Conservation (phyloP, 257 asterid genomes). For the Ilex asprella region DNA sequence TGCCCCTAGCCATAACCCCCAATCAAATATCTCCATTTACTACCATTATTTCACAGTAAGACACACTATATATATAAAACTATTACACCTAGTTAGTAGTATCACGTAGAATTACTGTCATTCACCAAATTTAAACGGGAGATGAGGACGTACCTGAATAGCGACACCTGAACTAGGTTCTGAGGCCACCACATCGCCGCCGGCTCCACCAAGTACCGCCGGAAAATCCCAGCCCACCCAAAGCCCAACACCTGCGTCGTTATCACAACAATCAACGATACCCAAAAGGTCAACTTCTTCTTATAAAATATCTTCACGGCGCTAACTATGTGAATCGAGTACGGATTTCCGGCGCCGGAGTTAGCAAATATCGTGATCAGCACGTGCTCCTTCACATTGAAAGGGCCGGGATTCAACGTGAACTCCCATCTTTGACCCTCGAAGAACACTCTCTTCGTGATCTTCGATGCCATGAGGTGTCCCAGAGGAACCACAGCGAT, state of each 20-base stretch:
- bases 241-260: conserved; percentile 18
- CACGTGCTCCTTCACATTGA: conserved; percentile 12
- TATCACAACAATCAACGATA: conserved; percentile 4
- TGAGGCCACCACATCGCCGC: conserved; percentile 20
- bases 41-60: too few relatives aligned
- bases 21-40: too few relatives aligned
- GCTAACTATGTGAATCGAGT: conserved; percentile 8
- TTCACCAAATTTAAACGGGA: too few relatives aligned
- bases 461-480: conserved; percentile 3
- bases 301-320: conserved; percentile 11
- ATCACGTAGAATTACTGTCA: too few relatives aligned
- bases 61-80: too few relatives aligned
- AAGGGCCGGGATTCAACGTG: conserved; percentile 6
- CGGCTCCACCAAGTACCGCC: conserved; percentile 15
- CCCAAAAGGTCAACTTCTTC: conserved; percentile 8
- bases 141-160: conserved; percentile 5
- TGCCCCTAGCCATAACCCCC: too few relatives aligned
- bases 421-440: conserved; percentile 3
- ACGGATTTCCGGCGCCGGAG: conserved; percentile 13
- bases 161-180: conserved; percentile 7
- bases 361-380: conserved; percentile 10
- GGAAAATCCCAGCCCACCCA: conserved; percentile 16
- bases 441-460: conserved; percentile 8
- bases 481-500: conserved; percentile 5
- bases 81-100: too few relatives aligned